Evolutionary conservation across 306 rosid genomes (phyloP).

Genomic region (Cicer bijugum): DNA sequence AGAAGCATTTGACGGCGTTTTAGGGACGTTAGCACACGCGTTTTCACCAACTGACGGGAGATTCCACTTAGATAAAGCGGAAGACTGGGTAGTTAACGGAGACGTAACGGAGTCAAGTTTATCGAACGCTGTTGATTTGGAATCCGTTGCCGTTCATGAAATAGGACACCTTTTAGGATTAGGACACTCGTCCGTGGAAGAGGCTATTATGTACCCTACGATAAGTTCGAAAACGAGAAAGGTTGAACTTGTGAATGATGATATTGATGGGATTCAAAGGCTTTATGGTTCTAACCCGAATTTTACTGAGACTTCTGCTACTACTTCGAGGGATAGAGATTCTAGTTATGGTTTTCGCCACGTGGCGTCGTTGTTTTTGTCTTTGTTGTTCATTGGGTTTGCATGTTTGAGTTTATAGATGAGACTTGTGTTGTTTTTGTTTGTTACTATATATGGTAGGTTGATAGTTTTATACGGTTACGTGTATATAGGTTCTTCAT

Average conservation of each 20-base stretch:
- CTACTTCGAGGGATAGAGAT: conserved; percentile 49
- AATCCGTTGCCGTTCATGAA: conserved; percentile 92
- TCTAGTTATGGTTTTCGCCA: conserved; percentile 50
- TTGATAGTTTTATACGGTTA: conserved; percentile 7
- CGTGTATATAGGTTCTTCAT: conserved; percentile 10
- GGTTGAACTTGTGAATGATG: conserved; percentile 65
- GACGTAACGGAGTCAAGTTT: conserved; percentile 55
- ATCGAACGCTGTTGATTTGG: conserved; percentile 68
- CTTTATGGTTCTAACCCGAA: conserved; percentile 75
- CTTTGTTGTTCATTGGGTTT: conserved; percentile 43
- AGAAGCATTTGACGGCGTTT: conserved; percentile 73
- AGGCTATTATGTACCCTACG: conserved; percentile 85
- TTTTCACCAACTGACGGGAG: conserved; percentile 82
- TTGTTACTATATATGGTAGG: not conserved
- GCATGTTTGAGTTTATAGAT: conserved; percentile 36
- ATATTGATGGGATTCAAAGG: conserved; percentile 66
- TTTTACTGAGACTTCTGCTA: conserved; percentile 46
- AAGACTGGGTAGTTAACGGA: conserved; percentile 73
- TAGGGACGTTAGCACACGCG: conserved; percentile 90
- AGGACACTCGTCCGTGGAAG: conserved; percentile 78
- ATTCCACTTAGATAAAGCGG: conserved; percentile 70
- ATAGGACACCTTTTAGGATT: conserved; percentile 84
- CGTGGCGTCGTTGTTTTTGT: not conserved
- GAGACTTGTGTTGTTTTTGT: not conserved
- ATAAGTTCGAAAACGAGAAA: conserved; percentile 65